Evolutionary conservation across 257 asterid genomes (phyloP), one percentile per base, ranked within the genome.

Genomic region (Avicennia marina): DNA sequence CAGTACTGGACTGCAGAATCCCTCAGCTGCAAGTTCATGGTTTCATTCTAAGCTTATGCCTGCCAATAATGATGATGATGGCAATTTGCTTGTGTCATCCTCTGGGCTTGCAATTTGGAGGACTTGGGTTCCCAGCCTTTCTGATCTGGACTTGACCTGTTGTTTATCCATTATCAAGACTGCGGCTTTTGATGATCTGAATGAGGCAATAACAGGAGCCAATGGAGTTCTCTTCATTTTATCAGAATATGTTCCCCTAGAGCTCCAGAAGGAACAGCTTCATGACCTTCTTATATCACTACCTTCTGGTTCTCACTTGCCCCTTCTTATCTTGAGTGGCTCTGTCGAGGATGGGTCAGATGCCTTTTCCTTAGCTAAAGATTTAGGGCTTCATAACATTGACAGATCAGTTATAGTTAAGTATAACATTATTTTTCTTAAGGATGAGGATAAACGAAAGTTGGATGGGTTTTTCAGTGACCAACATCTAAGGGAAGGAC

Each of bases 81-180:
- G 54, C 18, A 81, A 82, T 64, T 75, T 82, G 66, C 60, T 80
- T 32, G 40, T 75, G 52, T 80, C 95, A 41, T 81, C 93, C 56
- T 81, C 74, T 0, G 80, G 71, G 58, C 78, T 86, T 25, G 82
- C 97, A 32, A 75, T 91, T 45, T 91, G 98, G 98, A 83, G 74
- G 59, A 82, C 73, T 56, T 86, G 90, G 90, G 40, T 72, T 58
- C 78, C 74, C 65, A 38, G 73, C 65, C 74, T 53, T 56, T 81
- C 82, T n/a, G 68, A 60, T 44, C 65, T 27, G 22, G 81, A 82
- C 55, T 56, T 26, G 42, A 74, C 77, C 50, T 79, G 87, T 69
- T 88, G 91, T 73, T 64, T 91, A 63, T 85, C 97, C 12, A 81
- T 88, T 70, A 71, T 91, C 59, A 83, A 70, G 81, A 79, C 72